Evolutionary conservation across 2,329 filamentous ascomycete genomes (phyloP).

Genomic region (Hypoxylon sp.): DNA sequence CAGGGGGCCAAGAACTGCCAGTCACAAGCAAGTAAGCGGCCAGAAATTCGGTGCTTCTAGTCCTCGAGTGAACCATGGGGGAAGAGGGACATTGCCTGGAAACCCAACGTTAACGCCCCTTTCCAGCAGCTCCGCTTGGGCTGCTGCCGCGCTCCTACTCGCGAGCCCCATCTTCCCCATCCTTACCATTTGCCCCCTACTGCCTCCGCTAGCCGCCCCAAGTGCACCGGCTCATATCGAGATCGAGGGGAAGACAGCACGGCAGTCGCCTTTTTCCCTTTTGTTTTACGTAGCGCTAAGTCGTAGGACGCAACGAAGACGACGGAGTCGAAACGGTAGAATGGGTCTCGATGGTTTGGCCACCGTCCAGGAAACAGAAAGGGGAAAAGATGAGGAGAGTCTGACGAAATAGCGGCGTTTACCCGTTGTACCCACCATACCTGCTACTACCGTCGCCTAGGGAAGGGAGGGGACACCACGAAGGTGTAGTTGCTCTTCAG

Average conservation of each 20-base stretch:
- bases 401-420: constrained; percentile 42
- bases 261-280: constrained; percentile 47
- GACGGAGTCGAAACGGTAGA: constrained; percentile 50
- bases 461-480: constrained; percentile 32
- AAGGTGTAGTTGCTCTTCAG: constrained; percentile 35
- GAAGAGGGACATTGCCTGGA: constrained; percentile 32
- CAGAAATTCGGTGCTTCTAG: constrained; percentile 47
- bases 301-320: constrained; percentile 26
- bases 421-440: constrained; percentile 42
- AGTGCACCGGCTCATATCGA: constrained; percentile 50
- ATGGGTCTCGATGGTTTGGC: constrained; percentile 43
- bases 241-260: constrained; percentile 50
- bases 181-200: constrained; percentile 34
- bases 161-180: constrained; percentile 43
- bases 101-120: constrained; percentile 34
- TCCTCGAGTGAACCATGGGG: constrained; percentile 32
- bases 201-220: constrained; percentile 45
- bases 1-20: constrained; percentile 37
- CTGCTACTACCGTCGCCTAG: constrained; percentile 28
- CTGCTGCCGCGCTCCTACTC: constrained; percentile 42
- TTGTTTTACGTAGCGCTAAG: constrained; percentile 40
- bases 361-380: constrained; percentile 39
- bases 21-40: constrained; percentile 45
- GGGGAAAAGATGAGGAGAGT: constrained; percentile 19
- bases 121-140: constrained; percentile 43